These are phyloP conservation scores for Polytolypa hystricis DNA, from an alignment of 2,329 filamentous ascomycete genomes.

Conservation along the genomic window DNA sequence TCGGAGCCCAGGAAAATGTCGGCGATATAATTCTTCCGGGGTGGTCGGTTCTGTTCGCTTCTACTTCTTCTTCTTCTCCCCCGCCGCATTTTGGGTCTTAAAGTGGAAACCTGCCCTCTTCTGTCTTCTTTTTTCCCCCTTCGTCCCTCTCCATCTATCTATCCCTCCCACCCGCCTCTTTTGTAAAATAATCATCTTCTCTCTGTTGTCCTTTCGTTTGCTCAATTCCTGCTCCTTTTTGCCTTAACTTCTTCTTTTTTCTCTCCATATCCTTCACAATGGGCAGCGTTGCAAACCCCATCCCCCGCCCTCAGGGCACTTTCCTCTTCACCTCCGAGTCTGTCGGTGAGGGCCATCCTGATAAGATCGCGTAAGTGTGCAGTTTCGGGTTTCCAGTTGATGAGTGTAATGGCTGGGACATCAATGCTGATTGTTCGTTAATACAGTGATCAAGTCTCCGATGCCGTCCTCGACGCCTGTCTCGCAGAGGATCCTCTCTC, in stretches of 20 bases:
- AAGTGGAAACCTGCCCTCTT: too few species aligned
- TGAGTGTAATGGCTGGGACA: neutral
- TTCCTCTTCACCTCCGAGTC: slow-evolving; percentile 89
- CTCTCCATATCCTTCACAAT: slow-evolving; percentile 39
- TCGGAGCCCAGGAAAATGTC: neutral
- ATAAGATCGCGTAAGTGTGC: slow-evolving; percentile 69
- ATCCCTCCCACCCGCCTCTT: slow-evolving; percentile 13
- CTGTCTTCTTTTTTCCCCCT: slow-evolving; percentile 7
- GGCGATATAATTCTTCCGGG: neutral
- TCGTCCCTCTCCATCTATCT: slow-evolving; percentile 18
- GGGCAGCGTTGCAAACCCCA: slow-evolving; percentile 24
- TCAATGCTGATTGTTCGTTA: slow-evolving; percentile 6
- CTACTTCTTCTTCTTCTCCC: neutral
- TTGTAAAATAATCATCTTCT: slow-evolving; percentile 14
- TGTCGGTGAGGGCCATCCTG: slow-evolving; percentile 81
- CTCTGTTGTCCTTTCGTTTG: slow-evolving; percentile 15
- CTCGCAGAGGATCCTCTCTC: slow-evolving; percentile 87
- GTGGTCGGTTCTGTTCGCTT: neutral
- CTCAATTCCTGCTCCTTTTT: slow-evolving; percentile 11
- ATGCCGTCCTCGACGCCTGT: slow-evolving; percentile 97
- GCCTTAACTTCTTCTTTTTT: slow-evolving; percentile 11
- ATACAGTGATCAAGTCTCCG: slow-evolving; percentile 79
- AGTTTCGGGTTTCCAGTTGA: slow-evolving; percentile 14
- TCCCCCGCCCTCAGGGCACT: slow-evolving; percentile 43
- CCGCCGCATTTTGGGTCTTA: slow-evolving; percentile 8